These are phyloP conservation scores for Penicillium hesseltinei DNA, from an alignment of 2,329 filamentous ascomycete species.

Conservation along the genomic window DNA sequence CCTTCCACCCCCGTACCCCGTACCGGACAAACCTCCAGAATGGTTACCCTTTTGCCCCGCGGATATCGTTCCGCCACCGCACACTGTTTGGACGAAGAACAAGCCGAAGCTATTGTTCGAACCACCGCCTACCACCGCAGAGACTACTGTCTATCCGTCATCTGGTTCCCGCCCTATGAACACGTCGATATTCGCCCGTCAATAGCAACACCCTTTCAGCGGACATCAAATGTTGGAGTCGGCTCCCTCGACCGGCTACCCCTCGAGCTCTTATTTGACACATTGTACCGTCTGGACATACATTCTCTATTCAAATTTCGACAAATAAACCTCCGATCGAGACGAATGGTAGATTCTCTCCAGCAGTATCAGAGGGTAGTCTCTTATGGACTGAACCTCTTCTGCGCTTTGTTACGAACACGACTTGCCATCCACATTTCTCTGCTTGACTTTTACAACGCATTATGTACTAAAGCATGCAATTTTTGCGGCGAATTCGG, in stretches of 20 bases:
- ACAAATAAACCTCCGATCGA: constrained; percentile 14
- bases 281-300: constrained; percentile 6
- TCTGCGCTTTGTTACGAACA: constrained; percentile 19
- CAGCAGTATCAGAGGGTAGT: constrained; percentile 11
- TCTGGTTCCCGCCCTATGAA: constrained; percentile 10
- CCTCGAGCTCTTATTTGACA: constrained; percentile 10
- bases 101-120: constrained; percentile 19
- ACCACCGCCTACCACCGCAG: constrained; percentile 21
- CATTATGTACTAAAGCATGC: constrained; percentile 13
- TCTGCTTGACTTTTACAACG: constrained; percentile 16
- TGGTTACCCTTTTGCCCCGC: constrained; percentile 7
- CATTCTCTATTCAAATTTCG: constrained; percentile 17
- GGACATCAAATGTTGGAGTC: constrained; percentile 1
- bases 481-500: constrained; percentile 10
- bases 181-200: constrained; percentile 4
- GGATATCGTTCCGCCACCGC: constrained; percentile 14
- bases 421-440: constrained; percentile 8
- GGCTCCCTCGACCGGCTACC: constrained; percentile 11
- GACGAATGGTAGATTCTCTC: constrained; percentile 16
- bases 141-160: constrained; percentile 9
- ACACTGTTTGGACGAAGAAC: constrained; percentile 11
- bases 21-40: constrained; percentile 44
- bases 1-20: not conserved
- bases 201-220: constrained; percentile 12
- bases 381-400: constrained; percentile 15